Conservation (phyloP, 2,329 filamentous ascomycete genomes). For the Parasarocladium wereldwijsianum region DNA sequence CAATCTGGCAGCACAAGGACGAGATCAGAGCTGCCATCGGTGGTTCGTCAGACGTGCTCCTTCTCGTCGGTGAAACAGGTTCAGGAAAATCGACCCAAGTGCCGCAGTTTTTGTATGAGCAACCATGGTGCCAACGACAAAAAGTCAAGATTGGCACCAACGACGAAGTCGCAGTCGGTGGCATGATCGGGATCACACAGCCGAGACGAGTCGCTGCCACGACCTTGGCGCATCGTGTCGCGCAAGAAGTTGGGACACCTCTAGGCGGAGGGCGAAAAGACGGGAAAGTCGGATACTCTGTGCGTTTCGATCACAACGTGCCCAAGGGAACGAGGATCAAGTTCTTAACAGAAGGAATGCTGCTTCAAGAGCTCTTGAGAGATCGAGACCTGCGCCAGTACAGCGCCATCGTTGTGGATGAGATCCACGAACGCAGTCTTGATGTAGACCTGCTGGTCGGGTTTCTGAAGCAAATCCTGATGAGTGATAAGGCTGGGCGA, state of each 20-base stretch:
- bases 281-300: conserved; percentile 71
- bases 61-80: conserved; percentile 87
- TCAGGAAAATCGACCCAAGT: conserved; percentile 96
- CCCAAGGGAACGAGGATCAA: conserved; percentile 79
- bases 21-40: conserved; percentile 50
- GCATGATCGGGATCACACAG: conserved; percentile 85
- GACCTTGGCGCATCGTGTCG: conserved; percentile 75
- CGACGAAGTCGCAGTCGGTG: conserved; percentile 44
- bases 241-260: conserved; percentile 54
- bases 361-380: conserved; percentile 81
- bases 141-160: conserved; percentile 31
- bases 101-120: conserved; percentile 69
- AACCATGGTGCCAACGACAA: conserved; percentile 61
- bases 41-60: conserved; percentile 47
- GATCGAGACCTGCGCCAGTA: conserved; percentile 76
- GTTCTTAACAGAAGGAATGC: conserved; percentile 90
- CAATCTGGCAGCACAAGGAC: conserved; percentile 63
- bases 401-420: conserved; percentile 82
- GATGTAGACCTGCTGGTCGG: conserved; percentile 87
- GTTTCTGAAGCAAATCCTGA: conserved; percentile 68
- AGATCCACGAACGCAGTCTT: conserved; percentile 90
- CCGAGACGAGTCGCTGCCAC: conserved; percentile 89
- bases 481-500: conserved; percentile 44
- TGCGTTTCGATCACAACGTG: conserved; percentile 81
- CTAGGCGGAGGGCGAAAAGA: conserved; percentile 25